Evolutionary conservation across 441 rosid species (phyloP).

Genomic region (Rhodomyrtus psidioides): DNA sequence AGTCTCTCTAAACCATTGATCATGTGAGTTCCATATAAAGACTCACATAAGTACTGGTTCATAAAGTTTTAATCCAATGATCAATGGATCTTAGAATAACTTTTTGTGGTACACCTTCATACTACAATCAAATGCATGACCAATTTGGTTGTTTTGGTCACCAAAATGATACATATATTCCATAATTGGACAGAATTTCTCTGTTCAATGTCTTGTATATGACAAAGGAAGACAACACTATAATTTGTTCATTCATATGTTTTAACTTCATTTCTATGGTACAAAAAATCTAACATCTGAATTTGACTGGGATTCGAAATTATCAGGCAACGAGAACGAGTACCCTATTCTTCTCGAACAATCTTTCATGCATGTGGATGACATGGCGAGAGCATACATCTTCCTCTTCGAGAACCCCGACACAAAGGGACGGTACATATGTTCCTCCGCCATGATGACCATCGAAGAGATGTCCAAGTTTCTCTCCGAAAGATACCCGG

Average conservation of each 20-base stretch:
- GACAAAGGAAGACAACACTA: background rate
- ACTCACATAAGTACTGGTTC: background rate
- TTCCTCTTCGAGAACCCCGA: background rate
- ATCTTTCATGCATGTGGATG: background rate
- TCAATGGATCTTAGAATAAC: background rate
- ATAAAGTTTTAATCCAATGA: background rate
- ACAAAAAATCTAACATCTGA: background rate
- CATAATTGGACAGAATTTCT: background rate
- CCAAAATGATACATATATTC: background rate
- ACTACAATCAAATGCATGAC: background rate
- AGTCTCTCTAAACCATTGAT: background rate
- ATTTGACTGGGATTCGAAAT: background rate
- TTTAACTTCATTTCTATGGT: background rate
- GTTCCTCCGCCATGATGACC: background rate
- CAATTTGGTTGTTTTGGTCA: background rate
- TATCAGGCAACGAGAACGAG: background rate
- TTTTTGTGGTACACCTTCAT: background rate
- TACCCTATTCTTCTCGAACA: background rate
- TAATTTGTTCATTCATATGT: background rate
- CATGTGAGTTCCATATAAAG: background rate
- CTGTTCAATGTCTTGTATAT: background rate
- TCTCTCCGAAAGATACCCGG: conserved; percentile 13
- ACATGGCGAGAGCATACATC: background rate
- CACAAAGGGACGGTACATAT: background rate
- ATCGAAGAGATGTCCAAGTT: background rate